These are phyloP conservation scores for Diplotaxis tenuifolia DNA, from an alignment of 345 rosid species.

Conservation along the genomic window DNA sequence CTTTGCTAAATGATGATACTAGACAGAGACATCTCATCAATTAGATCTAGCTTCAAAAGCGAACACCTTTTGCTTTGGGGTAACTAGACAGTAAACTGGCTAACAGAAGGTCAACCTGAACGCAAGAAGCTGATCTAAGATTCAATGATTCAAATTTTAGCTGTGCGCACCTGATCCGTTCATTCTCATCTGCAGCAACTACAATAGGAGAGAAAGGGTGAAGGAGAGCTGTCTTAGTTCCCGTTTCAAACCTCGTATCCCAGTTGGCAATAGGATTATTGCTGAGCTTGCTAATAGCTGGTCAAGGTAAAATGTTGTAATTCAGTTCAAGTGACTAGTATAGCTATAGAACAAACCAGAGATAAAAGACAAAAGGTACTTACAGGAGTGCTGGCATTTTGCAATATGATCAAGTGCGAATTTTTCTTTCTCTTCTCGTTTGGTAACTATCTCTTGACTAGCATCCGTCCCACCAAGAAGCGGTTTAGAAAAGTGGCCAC, in stretches of 20 bases:
- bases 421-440: constrained; percentile 90
- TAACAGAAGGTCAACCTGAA: constrained; percentile 5
- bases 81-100: constrained; percentile 9
- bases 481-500: constrained; percentile 96
- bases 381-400: constrained; percentile 87
- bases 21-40: constrained; percentile 4
- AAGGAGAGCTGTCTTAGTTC: constrained; percentile 74
- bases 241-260: constrained; percentile 91
- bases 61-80: background rate
- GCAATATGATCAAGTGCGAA: constrained; percentile 75
- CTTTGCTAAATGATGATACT: constrained; percentile 14
- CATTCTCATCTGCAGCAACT: constrained; percentile 94
- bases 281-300: constrained; percentile 79
- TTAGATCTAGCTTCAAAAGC: background rate
- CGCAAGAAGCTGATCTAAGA: constrained; percentile 7
- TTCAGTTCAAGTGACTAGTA: constrained; percentile 22
- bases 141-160: constrained; percentile 16
- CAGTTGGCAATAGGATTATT: constrained; percentile 74
- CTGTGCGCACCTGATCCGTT: constrained; percentile 67
- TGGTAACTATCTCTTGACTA: constrained; percentile 65
- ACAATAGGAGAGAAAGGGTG: constrained; percentile 95
- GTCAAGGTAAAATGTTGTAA: constrained; percentile 21
- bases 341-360: constrained; percentile 25
- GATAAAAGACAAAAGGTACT: constrained; percentile 23
- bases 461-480: constrained; percentile 82